Conservation (phyloP, 768 basidiomycete species). For the Cantharellus anzutake region DNA sequence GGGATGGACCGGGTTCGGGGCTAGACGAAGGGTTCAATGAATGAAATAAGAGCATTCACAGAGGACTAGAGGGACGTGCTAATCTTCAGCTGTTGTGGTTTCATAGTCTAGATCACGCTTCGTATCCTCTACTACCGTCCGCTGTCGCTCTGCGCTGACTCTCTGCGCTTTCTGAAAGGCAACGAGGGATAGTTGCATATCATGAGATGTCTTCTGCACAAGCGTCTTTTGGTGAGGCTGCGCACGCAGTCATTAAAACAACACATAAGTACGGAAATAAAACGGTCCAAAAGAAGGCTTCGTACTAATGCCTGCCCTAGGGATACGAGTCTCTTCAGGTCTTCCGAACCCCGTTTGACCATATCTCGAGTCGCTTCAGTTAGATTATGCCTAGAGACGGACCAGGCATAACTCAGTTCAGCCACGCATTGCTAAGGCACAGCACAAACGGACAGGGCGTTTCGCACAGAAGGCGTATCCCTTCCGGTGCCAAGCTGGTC, state of each 20-base stretch:
- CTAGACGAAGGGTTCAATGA: neutral
- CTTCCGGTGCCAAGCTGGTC: constrained; percentile 77
- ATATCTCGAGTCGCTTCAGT: constrained; percentile 88
- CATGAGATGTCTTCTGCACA: constrained; percentile 83
- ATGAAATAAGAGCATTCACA: no score
- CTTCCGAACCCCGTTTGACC: constrained; percentile 85
- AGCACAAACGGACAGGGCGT: constrained; percentile 48
- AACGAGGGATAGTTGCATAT: constrained; percentile 74
- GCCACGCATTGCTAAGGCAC: neutral
- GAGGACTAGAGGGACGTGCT: neutral
- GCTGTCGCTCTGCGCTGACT: constrained; percentile 73
- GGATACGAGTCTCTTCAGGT: constrained; percentile 71
- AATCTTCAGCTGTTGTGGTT: neutral
- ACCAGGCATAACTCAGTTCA: neutral
- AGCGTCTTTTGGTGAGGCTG: constrained; percentile 68
- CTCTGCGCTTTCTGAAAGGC: constrained; percentile 87
- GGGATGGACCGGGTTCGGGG: constrained; percentile 1
- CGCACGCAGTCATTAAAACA: neutral
- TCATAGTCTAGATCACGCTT: constrained; percentile 73
- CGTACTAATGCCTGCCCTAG: constrained; percentile 44
- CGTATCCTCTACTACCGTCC: constrained; percentile 73
- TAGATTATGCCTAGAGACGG: constrained; percentile 54
- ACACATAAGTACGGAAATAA: neutral
- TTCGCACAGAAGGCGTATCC: constrained; percentile 64
- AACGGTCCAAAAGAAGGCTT: constrained; percentile 1